phyloP scores from a whole-genome alignment of 2,329 filamentous ascomycete species.

The Neonectria punicea region DNA sequence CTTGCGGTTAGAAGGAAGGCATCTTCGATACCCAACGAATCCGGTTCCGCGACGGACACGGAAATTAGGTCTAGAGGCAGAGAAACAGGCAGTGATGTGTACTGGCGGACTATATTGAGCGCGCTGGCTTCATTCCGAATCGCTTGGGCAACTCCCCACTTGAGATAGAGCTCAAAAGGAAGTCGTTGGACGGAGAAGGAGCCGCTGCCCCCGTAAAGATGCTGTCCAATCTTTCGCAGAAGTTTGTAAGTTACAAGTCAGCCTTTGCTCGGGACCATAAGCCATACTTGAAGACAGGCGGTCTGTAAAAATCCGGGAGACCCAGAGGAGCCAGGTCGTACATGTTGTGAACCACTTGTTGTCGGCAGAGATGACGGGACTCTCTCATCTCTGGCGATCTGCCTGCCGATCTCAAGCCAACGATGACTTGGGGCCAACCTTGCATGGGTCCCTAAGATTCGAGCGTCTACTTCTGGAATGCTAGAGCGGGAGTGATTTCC shows the following conservation, averaged over 20 bases:
- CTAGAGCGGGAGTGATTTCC: constrained; percentile 46
- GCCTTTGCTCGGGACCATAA: background rate
- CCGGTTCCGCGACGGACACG: constrained; percentile 31
- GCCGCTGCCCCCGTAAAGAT: constrained; percentile 11
- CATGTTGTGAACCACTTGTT: background rate
- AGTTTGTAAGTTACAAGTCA: constrained; percentile 8
- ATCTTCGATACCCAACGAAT: background rate
- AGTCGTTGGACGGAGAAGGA: constrained; percentile 34
- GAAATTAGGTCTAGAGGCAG: constrained; percentile 40
- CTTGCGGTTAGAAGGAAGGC: constrained; percentile 17
- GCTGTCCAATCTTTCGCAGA: background rate
- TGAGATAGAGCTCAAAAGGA: constrained; percentile 48
- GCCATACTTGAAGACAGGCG: constrained; percentile 13
- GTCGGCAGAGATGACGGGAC: background rate
- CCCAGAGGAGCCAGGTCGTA: background rate
- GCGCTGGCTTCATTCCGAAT: constrained; percentile 45
- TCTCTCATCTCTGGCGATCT: constrained; percentile 16
- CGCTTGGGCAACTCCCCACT: constrained; percentile 16
- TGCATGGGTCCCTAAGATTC: constrained; percentile 45
- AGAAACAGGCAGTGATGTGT: constrained; percentile 44
- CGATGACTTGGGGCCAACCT: constrained; percentile 42
- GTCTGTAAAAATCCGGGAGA: background rate
- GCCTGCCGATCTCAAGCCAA: constrained; percentile 35
- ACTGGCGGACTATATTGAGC: constrained; percentile 31
- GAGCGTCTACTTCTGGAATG: constrained; percentile 41